Conservation (phyloP, 208 protist genomes). For the Trypanosoma vivax region DNA sequence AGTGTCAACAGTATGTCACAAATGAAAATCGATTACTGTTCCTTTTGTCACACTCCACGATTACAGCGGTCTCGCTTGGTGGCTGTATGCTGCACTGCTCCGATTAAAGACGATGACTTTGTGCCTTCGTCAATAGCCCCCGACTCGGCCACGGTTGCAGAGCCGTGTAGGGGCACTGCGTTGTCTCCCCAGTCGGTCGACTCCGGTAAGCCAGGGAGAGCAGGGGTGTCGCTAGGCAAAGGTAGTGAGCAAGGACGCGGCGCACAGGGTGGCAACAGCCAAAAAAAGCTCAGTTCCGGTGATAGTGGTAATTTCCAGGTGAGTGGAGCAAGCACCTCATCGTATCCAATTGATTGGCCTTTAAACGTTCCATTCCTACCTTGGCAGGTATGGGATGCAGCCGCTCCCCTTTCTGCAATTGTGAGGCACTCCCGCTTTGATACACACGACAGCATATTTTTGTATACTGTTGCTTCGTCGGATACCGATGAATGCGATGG, state of each 20-base stretch:
- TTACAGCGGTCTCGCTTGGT: conserved; percentile 37
- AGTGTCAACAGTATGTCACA: conserved; percentile 23
- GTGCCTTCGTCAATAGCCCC: background rate
- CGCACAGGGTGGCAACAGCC: background rate
- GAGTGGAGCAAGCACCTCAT: conserved; percentile 1
- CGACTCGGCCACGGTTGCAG: background rate
- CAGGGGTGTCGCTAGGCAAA: background rate
- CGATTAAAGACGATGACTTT: conserved; percentile 12
- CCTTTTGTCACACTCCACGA: conserved; percentile 40
- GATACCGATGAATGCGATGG: conserved; percentile 9
- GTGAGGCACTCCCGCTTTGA: conserved; percentile 61
- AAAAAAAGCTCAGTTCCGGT: background rate
- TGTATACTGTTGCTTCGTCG: conserved; percentile 42
- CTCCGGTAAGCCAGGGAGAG: no score
- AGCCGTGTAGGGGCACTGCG: no score
- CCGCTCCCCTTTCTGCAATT: conserved; percentile 50
- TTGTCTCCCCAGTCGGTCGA: no score
- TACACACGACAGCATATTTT: conserved; percentile 59
- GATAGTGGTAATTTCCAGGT: background rate
- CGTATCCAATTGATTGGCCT: conserved; percentile 59
- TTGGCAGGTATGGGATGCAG: conserved; percentile 86
- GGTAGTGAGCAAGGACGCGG: background rate
- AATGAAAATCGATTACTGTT: conserved; percentile 29
- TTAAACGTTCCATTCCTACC: conserved; percentile 77
- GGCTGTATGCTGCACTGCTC: conserved; percentile 22